Percentiles rank a stretch among this genome's conserved stretches.
Conservation (phyloP, 2,329 filamentous ascomycete genomes). For the Purpureocillium lavendulum region DNA sequence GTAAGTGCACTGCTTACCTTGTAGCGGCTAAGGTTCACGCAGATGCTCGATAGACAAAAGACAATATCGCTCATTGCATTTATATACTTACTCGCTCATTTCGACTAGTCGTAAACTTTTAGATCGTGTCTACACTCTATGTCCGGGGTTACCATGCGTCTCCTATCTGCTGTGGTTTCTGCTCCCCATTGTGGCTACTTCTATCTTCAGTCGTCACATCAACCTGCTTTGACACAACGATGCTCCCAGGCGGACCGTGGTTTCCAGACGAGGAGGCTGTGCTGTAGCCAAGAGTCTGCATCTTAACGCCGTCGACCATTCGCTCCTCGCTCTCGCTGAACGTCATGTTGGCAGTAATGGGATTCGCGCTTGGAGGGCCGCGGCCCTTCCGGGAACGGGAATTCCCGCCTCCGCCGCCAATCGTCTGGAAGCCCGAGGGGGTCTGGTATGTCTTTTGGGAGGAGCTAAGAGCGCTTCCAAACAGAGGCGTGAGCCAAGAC, state of each 20-base stretch:
- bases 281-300: conserved; percentile 3
- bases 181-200: not conserved
- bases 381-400: conserved; percentile 5
- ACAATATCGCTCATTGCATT: too few relatives aligned
- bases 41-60: too few relatives aligned
- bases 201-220: not conserved
- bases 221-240: not conserved
- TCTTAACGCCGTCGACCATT: conserved; percentile 11
- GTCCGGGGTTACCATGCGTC: not conserved
- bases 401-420: conserved; percentile 7
- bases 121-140: not conserved
- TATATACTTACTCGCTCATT: too few relatives aligned
- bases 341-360: conserved; percentile 7
- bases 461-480: conserved; percentile 13
- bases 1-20: too few relatives aligned
- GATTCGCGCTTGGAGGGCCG: conserved; percentile 8
- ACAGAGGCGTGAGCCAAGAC: conserved; percentile 18
- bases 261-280: not conserved
- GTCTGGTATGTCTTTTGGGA: conserved; percentile 12
- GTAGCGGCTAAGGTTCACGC: too few relatives aligned
- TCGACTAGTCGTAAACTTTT: too few relatives aligned
- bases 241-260: not conserved
- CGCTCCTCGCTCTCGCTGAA: conserved; percentile 15
- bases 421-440: conserved; percentile 11
- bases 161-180: not conserved